Conservation (phyloP, 2,329 filamentous ascomycete species). For the Curvularia spicifera region DNA sequence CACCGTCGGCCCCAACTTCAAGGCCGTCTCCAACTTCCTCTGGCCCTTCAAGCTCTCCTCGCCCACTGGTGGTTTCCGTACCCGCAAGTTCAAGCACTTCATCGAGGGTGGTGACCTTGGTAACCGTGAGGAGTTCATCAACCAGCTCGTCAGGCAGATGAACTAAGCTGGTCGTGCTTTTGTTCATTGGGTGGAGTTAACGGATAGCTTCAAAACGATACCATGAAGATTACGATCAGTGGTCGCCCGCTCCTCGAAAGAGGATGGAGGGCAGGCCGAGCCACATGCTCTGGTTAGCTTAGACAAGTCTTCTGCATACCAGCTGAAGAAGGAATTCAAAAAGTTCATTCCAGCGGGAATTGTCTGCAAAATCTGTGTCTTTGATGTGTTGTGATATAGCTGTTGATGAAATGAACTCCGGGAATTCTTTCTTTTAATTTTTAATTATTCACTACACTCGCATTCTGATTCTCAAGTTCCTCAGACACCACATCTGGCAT, state of each 20-base stretch:
- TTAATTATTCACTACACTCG: no score
- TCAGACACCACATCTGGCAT: no score
- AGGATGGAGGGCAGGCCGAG: constrained; percentile 39
- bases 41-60: constrained; percentile 99
- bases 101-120: constrained; percentile 98
- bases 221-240: constrained; percentile 34
- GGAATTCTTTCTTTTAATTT: not conserved
- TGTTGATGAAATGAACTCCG: not conserved
- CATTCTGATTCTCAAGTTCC: no score
- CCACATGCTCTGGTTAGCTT: constrained; percentile 41
- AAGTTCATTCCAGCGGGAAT: constrained; percentile 23
- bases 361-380: not conserved
- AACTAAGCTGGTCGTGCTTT: constrained; percentile 69
- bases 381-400: not conserved
- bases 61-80: constrained; percentile 94
- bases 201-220: constrained; percentile 38
- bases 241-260: constrained; percentile 27
- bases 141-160: constrained; percentile 95
- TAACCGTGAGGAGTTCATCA: constrained; percentile 99
- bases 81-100: constrained; percentile 99
- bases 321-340: constrained; percentile 31
- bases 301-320: constrained; percentile 35
- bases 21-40: constrained; percentile 99
- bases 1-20: constrained; percentile 97
- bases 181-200: constrained; percentile 36